Evolutionary conservation across 495 filamentous ascomycete genomes (phyloP).

Genomic region (Aspergillus campestris): DNA sequence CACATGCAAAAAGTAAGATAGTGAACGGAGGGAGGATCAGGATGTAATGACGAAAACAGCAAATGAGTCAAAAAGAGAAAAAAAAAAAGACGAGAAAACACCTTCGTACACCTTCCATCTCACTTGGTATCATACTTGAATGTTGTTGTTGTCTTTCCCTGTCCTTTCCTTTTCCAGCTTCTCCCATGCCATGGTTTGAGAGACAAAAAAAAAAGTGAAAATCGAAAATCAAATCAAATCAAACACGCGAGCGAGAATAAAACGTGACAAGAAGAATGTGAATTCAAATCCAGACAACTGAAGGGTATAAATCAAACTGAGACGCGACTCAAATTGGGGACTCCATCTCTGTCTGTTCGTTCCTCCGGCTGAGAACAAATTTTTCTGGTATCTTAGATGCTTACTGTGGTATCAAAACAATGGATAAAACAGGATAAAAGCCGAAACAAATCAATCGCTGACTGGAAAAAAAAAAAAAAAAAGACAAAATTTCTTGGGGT

Average conservation of each 20-base stretch:
- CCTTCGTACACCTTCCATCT: constrained; percentile 19
- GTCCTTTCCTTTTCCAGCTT: not conserved
- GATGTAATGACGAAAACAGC: constrained; percentile 11
- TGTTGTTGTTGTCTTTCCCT: constrained; percentile 7
- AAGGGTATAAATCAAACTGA: no score
- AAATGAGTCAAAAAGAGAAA: constrained; percentile 6
- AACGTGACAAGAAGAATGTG: not conserved
- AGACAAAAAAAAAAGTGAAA: not conserved
- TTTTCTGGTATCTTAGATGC: constrained; percentile 15
- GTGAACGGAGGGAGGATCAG: not conserved
- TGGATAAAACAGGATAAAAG: constrained; percentile 16
- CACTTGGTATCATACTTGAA: constrained; percentile 23
- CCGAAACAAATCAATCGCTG: constrained; percentile 20
- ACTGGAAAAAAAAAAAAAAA: constrained; percentile 11
- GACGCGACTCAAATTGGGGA: no score
- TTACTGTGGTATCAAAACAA: constrained; percentile 36
- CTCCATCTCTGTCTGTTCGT: not conserved
- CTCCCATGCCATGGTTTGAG: not conserved
- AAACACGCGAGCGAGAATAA: not conserved
- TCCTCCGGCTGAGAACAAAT: no score
- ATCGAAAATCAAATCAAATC: not conserved
- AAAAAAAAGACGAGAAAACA: constrained; percentile 13
- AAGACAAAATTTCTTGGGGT: constrained; percentile 48
- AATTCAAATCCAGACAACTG: no score
- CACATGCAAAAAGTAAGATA: constrained; percentile 1